Percentiles rank a stretch among this genome's conserved stretches.
phyloP scores from a whole-genome alignment of 306 rosid species.

The Cicer judaicum region DNA sequence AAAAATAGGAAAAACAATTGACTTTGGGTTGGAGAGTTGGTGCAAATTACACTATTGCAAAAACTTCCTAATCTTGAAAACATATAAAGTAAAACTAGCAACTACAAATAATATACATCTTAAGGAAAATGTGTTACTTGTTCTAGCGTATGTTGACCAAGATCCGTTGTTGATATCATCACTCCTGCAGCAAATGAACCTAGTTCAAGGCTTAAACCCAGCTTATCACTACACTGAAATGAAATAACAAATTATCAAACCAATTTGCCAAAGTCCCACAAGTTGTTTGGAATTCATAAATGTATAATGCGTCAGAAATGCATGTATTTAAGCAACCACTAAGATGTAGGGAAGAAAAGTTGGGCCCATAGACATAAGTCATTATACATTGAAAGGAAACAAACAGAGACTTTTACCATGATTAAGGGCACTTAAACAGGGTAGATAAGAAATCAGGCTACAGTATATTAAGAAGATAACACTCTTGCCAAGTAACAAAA shows the following conservation, averaged over 20 bases:
- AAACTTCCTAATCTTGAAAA: slow-evolving; percentile 42
- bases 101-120: slow-evolving; percentile 34
- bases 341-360: slow-evolving; percentile 33
- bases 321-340: slow-evolving; percentile 24
- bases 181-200: slow-evolving; percentile 99
- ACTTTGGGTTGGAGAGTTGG: slow-evolving; percentile 29
- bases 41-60: slow-evolving; percentile 32
- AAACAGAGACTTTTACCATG: slow-evolving; percentile 28
- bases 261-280: slow-evolving; percentile 38
- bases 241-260: slow-evolving; percentile 42
- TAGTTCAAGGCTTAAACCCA: slow-evolving; percentile 92
- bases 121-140: slow-evolving; percentile 61
- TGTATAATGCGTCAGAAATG: background rate
- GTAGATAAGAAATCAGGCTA: slow-evolving; percentile 29
- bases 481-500: slow-evolving; percentile 34
- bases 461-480: slow-evolving; percentile 18
- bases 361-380: slow-evolving; percentile 9
- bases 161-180: slow-evolving; percentile 98
- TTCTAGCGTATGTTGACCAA: slow-evolving; percentile 96
- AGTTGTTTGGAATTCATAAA: slow-evolving; percentile 38
- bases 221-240: slow-evolving; percentile 97
- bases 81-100: slow-evolving; percentile 29
- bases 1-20: background rate
- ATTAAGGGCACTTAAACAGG: slow-evolving; percentile 22
- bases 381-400: slow-evolving; percentile 31